Conservation (phyloP, 73 alveolate species). For the Paramecium tetraurelia region DNA sequence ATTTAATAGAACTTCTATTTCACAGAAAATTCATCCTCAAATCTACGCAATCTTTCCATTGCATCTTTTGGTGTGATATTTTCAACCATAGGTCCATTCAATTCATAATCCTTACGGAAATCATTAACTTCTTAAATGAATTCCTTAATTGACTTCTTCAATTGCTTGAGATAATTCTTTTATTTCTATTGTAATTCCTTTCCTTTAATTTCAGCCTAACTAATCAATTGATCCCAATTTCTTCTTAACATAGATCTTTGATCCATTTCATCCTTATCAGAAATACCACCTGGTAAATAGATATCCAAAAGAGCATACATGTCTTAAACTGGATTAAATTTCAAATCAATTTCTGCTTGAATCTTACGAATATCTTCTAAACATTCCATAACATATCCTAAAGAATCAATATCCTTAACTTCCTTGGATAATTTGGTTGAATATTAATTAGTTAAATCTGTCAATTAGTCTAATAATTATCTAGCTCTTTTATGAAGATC, state of each 20-base stretch:
- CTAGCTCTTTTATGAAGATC: slow-evolving; percentile 97
- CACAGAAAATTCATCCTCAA: slow-evolving; percentile 94
- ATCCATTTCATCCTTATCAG: slow-evolving; percentile 93
- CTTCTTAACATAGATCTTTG: slow-evolving; percentile 84
- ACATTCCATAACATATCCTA: slow-evolving; percentile 97
- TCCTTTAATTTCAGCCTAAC: slow-evolving; percentile 70
- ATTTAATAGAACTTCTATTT: slow-evolving; percentile 78
- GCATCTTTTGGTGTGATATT: slow-evolving; percentile 98
- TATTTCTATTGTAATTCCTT: slow-evolving; percentile 53
- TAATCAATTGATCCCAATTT: slow-evolving; percentile 86
- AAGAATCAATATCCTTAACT: slow-evolving; percentile 95
- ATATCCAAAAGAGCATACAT: slow-evolving; percentile 93
- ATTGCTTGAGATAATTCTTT: slow-evolving; percentile 46
- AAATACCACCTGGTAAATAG: slow-evolving; percentile 80
- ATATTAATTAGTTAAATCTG: slow-evolving; percentile 58
- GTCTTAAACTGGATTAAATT: slow-evolving; percentile 95
- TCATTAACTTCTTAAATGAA: slow-evolving; percentile 89
- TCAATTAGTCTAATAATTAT: slow-evolving; percentile 80
- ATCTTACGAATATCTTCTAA: slow-evolving; percentile 97
- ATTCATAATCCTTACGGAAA: slow-evolving; percentile 95
- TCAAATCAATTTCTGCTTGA: slow-evolving; percentile 97
- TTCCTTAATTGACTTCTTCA: slow-evolving; percentile 67
- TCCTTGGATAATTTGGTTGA: slow-evolving; percentile 69
- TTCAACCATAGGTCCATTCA: slow-evolving; percentile 98
- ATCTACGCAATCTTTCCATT: slow-evolving; percentile 92